Conservation (phyloP, 768 basidiomycete genomes). For the Lepiota brunneoincarnata region DNA sequence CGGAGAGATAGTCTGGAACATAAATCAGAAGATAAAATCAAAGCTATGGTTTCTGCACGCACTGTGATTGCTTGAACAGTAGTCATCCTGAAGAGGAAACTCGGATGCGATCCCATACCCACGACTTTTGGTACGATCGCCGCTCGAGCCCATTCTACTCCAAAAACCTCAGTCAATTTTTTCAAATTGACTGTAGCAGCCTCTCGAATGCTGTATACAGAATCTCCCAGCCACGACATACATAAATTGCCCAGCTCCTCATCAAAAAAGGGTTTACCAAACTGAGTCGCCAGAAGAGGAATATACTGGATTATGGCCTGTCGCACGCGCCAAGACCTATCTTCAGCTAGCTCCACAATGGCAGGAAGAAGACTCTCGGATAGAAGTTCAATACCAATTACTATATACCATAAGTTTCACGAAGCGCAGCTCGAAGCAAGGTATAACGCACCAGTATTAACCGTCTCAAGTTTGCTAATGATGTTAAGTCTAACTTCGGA, state of each 20-base stretch:
- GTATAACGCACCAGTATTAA: constrained; percentile 75
- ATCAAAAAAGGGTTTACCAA: constrained; percentile 96
- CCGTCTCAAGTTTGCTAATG: constrained; percentile 96
- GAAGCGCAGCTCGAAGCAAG: constrained; percentile 3
- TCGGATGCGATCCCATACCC: constrained; percentile 95
- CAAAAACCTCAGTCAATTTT: constrained; percentile 97
- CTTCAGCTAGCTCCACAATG: constrained; percentile 96
- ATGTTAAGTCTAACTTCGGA: constrained; percentile 97
- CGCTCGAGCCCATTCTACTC: constrained; percentile 93
- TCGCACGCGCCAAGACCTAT: constrained; percentile 99
- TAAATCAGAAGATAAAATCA: constrained; percentile 8
- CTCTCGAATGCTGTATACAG: constrained; percentile 97
- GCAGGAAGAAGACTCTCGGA: constrained; percentile 95
- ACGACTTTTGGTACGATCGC: constrained; percentile 97
- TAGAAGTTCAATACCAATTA: constrained; percentile 96
- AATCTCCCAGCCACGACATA: constrained; percentile 99
- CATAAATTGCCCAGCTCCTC: constrained; percentile 95
- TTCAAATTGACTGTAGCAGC: constrained; percentile 97
- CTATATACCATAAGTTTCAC: constrained; percentile 37
- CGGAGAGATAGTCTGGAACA: constrained; percentile 84
- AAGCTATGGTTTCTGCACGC: constrained; percentile 25
- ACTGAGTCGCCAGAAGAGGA: constrained; percentile 96
- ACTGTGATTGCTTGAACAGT: constrained; percentile 98
- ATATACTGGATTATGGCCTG: constrained; percentile 99
- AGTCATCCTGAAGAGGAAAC: constrained; percentile 97